Conservation (phyloP, 179 eudicot genomes). For the Pouteria campechiana region DNA sequence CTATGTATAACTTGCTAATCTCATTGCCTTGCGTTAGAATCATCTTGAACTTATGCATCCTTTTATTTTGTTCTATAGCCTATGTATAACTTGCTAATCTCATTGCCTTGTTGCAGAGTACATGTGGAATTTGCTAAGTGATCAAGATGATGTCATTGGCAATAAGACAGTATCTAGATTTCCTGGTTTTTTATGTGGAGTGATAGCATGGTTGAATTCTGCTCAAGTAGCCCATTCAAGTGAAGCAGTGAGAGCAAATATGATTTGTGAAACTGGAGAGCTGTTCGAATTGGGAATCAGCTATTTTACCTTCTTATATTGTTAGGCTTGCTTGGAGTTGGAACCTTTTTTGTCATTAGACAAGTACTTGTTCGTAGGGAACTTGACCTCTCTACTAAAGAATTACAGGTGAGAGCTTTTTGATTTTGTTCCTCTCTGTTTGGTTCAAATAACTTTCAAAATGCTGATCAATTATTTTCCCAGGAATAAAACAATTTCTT, state of each 20-base stretch:
- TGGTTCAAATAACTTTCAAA: no score
- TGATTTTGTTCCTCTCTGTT: background rate
- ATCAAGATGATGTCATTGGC: conserved; percentile 7
- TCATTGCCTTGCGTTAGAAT: no score
- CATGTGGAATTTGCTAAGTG: conserved; percentile 5
- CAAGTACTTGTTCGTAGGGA: conserved; percentile 96
- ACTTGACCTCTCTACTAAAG: conserved; percentile 98
- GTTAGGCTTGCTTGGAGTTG: conserved; percentile 77
- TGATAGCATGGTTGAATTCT: conserved; percentile 40
- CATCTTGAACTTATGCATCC: no score
- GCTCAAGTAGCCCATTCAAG: conserved; percentile 49
- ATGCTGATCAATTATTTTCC: no score
- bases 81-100: no score
- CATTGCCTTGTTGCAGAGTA: conserved; percentile 23
- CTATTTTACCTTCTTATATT: conserved; percentile 78
- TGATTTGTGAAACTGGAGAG: conserved; percentile 81
- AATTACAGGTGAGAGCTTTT: conserved; percentile 54
- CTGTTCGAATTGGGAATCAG: conserved; percentile 90
- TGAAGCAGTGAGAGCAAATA: conserved; percentile 32
- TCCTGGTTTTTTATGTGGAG: conserved; percentile 28
- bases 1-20: no score
- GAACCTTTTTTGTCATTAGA: conserved; percentile 79
- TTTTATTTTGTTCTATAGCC: no score
- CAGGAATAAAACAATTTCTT: no score
- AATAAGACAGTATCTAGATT: conserved; percentile 14